These are phyloP conservation scores for Baudoinia panamericana DNA, from an alignment of 495 filamentous ascomycete species.

Conservation along the genomic window DNA sequence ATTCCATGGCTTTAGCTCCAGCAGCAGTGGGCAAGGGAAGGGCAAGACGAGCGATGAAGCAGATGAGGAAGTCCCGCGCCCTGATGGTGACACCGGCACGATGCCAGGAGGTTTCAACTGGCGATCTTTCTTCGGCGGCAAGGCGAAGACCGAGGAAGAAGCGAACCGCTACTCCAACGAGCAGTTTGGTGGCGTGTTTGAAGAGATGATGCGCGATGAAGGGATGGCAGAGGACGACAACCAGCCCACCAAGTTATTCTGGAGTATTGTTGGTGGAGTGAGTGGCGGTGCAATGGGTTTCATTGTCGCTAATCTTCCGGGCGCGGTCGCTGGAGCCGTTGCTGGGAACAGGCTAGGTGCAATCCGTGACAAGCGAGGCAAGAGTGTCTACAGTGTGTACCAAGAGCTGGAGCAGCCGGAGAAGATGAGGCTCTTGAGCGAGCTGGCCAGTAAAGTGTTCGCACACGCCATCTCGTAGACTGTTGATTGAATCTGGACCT, in stretches of 20 bases:
- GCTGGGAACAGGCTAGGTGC: slow-evolving; percentile 84
- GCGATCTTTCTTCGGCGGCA: slow-evolving; percentile 45
- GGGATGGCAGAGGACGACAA: slow-evolving; percentile 56
- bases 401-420: slow-evolving; percentile 67
- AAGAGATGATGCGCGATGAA: slow-evolving; percentile 95
- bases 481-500: background rate
- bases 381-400: slow-evolving; percentile 91
- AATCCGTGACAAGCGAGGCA: slow-evolving; percentile 76
- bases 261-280: slow-evolving; percentile 70
- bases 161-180: slow-evolving; percentile 40
- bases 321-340: slow-evolving; percentile 77
- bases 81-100: slow-evolving; percentile 4
- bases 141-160: slow-evolving; percentile 29
- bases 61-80: slow-evolving; percentile 46
- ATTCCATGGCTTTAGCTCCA: slow-evolving; percentile 31
- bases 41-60: slow-evolving; percentile 36
- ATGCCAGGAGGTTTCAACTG: slow-evolving; percentile 43
- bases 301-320: slow-evolving; percentile 84
- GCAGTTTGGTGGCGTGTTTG: slow-evolving; percentile 85
- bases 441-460: slow-evolving; percentile 33
- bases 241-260: slow-evolving; percentile 60
- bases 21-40: slow-evolving; percentile 23
- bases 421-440: slow-evolving; percentile 50
- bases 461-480: slow-evolving; percentile 27
- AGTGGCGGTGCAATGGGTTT: slow-evolving; percentile 88